Conservation (phyloP, 2,329 filamentous ascomycete species). For the Seiridium cupressi region DNA sequence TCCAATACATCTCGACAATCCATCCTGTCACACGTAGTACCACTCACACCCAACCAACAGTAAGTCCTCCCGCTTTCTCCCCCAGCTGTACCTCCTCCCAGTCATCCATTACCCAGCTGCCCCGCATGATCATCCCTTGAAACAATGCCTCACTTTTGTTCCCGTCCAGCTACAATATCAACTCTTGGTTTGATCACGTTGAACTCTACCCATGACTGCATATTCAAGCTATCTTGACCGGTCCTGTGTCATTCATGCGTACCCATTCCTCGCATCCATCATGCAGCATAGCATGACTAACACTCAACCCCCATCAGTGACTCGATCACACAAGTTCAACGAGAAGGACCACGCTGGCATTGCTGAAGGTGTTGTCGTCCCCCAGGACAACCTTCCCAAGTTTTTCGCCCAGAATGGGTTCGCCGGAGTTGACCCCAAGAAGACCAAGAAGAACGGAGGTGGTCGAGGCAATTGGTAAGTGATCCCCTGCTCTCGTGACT, state of each 20-base stretch:
- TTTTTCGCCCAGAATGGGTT: constrained; percentile 91
- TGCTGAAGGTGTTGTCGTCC: constrained; percentile 68
- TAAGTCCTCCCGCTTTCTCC: not conserved
- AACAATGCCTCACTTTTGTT: constrained; percentile 8
- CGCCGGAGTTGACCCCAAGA: constrained; percentile 79
- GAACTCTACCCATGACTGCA: too few relatives aligned
- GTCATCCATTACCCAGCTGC: not conserved
- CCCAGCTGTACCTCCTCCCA: not conserved
- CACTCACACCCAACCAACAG: not conserved
- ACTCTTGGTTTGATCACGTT: too few relatives aligned
- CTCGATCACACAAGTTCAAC: constrained; percentile 94
- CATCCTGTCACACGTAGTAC: not conserved
- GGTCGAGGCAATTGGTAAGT: constrained; percentile 93
- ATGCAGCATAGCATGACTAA: constrained; percentile 9
- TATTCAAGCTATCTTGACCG: too few relatives aligned
- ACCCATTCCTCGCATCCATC: not conserved
- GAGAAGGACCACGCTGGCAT: constrained; percentile 85
- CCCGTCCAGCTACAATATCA: not conserved
- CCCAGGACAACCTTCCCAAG: constrained; percentile 76
- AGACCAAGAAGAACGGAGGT: constrained; percentile 94
- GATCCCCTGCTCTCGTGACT: not conserved
- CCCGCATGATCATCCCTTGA: constrained; percentile 15
- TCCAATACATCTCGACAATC: not conserved
- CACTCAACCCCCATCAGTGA: constrained; percentile 61
- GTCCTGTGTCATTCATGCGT: not conserved